phyloP scores from a whole-genome alignment of 163 green algal genomes.

The Chlorella variabilis region DNA sequence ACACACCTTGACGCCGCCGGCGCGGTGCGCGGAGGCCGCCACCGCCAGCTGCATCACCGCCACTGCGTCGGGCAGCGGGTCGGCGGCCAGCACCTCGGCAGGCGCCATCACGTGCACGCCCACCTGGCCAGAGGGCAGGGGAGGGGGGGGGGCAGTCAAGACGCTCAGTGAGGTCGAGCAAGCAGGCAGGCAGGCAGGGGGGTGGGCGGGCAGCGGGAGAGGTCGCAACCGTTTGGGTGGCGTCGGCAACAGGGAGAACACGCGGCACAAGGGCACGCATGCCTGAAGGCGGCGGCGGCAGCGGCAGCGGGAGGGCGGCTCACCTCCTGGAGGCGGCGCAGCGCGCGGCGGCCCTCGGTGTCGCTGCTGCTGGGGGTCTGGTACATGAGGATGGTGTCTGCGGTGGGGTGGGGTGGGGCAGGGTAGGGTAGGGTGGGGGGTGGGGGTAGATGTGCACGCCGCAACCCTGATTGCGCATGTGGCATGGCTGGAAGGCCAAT shows the following conservation, averaged over 20 bases:
- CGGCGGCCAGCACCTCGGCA: slow-evolving; percentile 66
- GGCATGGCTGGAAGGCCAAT: neutral
- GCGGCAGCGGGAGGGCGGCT: too few relatives aligned
- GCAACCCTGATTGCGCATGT: neutral
- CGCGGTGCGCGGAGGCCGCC: slow-evolving; percentile 42
- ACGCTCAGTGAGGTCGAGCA: too few relatives aligned
- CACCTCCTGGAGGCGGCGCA: slow-evolving; percentile 91
- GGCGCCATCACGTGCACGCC: slow-evolving; percentile 91
- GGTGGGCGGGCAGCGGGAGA: too few relatives aligned
- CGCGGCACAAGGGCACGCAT: too few relatives aligned
- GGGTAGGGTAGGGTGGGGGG: neutral
- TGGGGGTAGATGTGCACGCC: neutral
- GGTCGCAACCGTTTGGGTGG: too few relatives aligned
- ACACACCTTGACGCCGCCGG: slow-evolving; percentile 33
- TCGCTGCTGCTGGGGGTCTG: slow-evolving; percentile 78
- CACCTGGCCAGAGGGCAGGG: slow-evolving; percentile 40
- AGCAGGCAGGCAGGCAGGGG: too few relatives aligned
- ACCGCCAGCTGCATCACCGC: slow-evolving; percentile 83
- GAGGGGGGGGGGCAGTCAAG: neutral
- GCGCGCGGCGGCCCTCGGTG: slow-evolving; percentile 69
- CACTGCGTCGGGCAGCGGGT: slow-evolving; percentile 86
- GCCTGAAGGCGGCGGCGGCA: too few relatives aligned
- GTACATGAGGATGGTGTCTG: slow-evolving; percentile 73
- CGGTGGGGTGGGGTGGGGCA: neutral
- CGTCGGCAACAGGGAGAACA: too few relatives aligned